Percentiles rank a stretch among this genome's conserved stretches.
phyloP scores from a whole-genome alignment of 2,329 filamentous ascomycete genomes.

The Verticillium alfalfae region DNA sequence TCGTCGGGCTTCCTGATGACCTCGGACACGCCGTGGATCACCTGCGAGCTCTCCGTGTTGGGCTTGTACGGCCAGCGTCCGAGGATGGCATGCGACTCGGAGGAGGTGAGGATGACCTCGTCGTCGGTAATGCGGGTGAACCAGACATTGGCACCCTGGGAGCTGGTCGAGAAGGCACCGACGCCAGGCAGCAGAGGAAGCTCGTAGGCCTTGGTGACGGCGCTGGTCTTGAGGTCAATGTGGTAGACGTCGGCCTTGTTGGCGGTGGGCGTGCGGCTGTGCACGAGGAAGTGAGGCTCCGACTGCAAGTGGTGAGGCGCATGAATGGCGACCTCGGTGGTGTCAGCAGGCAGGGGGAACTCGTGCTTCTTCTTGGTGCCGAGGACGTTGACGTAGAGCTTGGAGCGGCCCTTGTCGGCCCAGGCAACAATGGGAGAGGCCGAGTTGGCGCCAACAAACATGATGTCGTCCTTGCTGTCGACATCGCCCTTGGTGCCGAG shows the following conservation, averaged over 20 bases:
- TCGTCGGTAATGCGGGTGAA: conserved; percentile 77
- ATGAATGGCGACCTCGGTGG: conserved; percentile 58
- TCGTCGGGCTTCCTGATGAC: conserved; percentile 66
- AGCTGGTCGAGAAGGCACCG: conserved; percentile 76
- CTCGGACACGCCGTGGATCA: conserved; percentile 71
- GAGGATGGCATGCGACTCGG: conserved; percentile 69
- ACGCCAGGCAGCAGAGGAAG: conserved; percentile 65
- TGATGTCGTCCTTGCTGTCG: conserved; percentile 55
- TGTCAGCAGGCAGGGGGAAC: conserved; percentile 41
- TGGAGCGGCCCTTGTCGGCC: conserved; percentile 58
- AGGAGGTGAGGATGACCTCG: conserved; percentile 70
- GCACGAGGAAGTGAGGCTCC: conserved; percentile 77
- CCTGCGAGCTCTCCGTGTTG: conserved; percentile 31
- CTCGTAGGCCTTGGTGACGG: conserved; percentile 72
- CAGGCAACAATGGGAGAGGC: conserved; percentile 71
- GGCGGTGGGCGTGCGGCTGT: conserved; percentile 63
- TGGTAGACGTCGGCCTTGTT: conserved; percentile 87
- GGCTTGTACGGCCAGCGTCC: conserved; percentile 64
- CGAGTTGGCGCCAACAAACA: conserved; percentile 72
- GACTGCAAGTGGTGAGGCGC: conserved; percentile 68
- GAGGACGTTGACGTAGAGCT: conserved; percentile 67
- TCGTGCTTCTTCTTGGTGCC: conserved; percentile 53
- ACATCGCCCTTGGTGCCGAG: conserved; percentile 73
- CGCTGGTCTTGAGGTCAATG: conserved; percentile 64
- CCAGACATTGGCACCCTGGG: conserved; percentile 74